Base-by-base conservation (phyloP, 495 filamentous ascomycete species). In the Sphaerosporella brunnea region DNA sequence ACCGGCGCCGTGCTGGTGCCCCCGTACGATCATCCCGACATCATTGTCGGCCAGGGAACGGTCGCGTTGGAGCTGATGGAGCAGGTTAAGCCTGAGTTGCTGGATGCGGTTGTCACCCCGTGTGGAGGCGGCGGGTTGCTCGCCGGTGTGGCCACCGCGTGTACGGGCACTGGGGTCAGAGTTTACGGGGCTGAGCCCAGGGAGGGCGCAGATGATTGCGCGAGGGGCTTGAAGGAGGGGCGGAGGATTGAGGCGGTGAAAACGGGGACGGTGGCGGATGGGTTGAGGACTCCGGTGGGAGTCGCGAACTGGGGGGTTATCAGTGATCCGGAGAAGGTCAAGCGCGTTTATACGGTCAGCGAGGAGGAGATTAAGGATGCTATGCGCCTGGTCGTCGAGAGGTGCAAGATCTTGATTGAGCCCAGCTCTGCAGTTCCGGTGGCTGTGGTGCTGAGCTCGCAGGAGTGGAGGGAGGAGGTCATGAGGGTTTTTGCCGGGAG, bases 181-280 rank as follows among this genome's bases (percentile, higher is more conserved):
- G 83, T 95, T 36, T 95, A 92, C 65, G 88, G 88, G n/a, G 79
- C 87, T 2, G 90, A 96, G 64, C 90, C 90, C 0, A 74, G 68
- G 25, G 84, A 83, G 63, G 63, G 68, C 23, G 88, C 78, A 3
- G 84, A 96, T 65, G 90, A 96, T 66, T 77, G 71, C 34, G 68
- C 72, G 32, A 65, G 81, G 1, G 84, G 82, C 0, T 66, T 92
- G 25, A 68, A 68, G 48, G 63, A 69, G 0, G 74, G 75, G 13
- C 48, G 66, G 49, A 69, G 86, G 23, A 69, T 95, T 19, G 62
- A 69, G 44, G 60, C 49, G 0, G 88, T 95, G 2, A 73, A 70
- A 44, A 76, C 77, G 7, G 61, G 88, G 39, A 96, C 90, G 0
- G 80, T 96, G 41, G 90, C 84, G 1, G 90, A 97, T 62, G 90